Evolutionary conservation across 805 yeast genomes (phyloP).

Genomic region (Debaryomyces prosopidis): DNA sequence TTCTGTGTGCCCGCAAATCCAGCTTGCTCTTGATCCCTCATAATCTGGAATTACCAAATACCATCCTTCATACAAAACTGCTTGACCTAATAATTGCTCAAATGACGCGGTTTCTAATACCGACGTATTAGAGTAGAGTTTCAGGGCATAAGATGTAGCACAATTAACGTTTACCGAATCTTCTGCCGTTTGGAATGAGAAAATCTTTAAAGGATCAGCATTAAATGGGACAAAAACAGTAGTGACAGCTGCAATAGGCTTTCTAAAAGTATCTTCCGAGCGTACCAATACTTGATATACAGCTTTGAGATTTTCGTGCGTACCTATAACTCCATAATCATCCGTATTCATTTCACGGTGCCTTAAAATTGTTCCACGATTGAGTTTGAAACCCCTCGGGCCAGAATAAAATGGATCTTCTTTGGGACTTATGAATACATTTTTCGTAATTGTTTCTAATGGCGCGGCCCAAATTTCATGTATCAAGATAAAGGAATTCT

Average conservation of each 20-base stretch:
- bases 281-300: constrained; percentile 22
- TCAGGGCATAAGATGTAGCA: constrained; percentile 27
- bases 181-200: constrained; percentile 29
- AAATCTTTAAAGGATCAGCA: constrained; percentile 23
- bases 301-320: too few relatives aligned
- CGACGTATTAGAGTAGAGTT: constrained; percentile 11
- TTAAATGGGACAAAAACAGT: constrained; percentile 31
- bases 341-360: too few relatives aligned
- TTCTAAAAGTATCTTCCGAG: constrained; percentile 23
- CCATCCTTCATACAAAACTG: constrained; percentile 29
- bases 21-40: constrained; percentile 33
- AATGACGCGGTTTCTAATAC: constrained; percentile 11
- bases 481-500: too few relatives aligned
- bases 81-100: constrained; percentile 17
- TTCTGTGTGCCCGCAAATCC: constrained; percentile 29
- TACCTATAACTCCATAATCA: too few relatives aligned
- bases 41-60: constrained; percentile 35
- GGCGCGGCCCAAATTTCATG: too few relatives aligned
- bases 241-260: constrained; percentile 23
- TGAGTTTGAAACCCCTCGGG: too few relatives aligned
- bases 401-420: too few relatives aligned
- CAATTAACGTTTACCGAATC: constrained; percentile 27
- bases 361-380: too few relatives aligned
- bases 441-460: too few relatives aligned
- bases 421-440: too few relatives aligned